A percentile compares a stretch with the other conserved stretches of the same genome.
Evolutionary conservation across 257 asterid species (phyloP).

Genomic region (Petrea volubilis): DNA sequence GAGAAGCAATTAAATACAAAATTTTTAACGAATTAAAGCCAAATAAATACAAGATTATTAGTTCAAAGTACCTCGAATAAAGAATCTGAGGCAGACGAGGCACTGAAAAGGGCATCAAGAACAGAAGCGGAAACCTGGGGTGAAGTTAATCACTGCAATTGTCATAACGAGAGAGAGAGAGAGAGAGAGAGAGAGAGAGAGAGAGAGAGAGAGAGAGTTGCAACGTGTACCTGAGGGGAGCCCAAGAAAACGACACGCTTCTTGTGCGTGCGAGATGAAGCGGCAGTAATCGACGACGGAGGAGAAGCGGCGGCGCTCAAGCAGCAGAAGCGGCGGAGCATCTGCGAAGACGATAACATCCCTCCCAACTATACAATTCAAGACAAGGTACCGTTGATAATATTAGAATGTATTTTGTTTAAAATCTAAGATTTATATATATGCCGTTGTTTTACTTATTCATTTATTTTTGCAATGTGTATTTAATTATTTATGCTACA

Average conservation of each 20-base stretch:
- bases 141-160: neutral
- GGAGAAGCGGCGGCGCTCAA: slow-evolving; percentile 44
- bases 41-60: neutral
- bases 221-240: slow-evolving; percentile 65
- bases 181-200: neutral
- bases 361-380: too few relatives aligned
- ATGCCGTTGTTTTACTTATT: too few relatives aligned
- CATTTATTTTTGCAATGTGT: too few relatives aligned
- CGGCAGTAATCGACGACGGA: slow-evolving; percentile 23
- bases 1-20: neutral
- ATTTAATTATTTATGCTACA: too few relatives aligned
- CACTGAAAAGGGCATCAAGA: slow-evolving; percentile 72
- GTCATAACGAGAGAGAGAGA: neutral
- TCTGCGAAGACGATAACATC: slow-evolving; percentile 59
- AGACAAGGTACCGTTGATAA: too few relatives aligned
- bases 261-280: slow-evolving; percentile 36
- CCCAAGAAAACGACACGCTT: slow-evolving; percentile 78
- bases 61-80: slow-evolving; percentile 33
- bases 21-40: neutral
- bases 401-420: too few relatives aligned
- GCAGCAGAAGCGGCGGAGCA: slow-evolving; percentile 83
- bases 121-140: slow-evolving; percentile 76
- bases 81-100: slow-evolving; percentile 74
- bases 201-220: slow-evolving; percentile 13
- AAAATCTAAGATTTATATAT: too few relatives aligned